phyloP scores from a whole-genome alignment of 1,139 yeast genomes.

The Sporopachydermia cereana region DNA sequence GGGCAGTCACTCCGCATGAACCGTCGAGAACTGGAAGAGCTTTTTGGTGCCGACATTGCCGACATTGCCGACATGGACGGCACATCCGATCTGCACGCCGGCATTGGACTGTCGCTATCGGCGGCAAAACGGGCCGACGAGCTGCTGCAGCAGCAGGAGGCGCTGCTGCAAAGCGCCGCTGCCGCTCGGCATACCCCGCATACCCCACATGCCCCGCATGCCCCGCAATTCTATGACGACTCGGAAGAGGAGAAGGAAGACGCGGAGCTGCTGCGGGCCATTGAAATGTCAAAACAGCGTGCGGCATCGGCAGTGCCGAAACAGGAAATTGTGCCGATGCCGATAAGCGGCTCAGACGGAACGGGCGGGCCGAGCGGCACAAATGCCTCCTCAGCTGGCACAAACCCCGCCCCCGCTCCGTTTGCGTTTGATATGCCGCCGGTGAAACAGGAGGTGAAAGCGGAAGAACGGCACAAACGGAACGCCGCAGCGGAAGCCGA shows the following conservation, averaged over 20 bases:
- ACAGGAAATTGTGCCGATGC: background rate
- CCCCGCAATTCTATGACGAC: background rate
- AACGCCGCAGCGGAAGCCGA: background rate
- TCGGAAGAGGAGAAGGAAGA: conserved; percentile 25
- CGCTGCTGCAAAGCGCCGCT: no score
- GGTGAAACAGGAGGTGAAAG: background rate
- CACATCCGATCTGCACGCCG: conserved; percentile 9
- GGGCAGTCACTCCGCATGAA: background rate
- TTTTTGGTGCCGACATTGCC: conserved; percentile 1
- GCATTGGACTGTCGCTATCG: conserved; percentile 7
- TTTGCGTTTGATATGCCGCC: background rate
- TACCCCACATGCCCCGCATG: no score
- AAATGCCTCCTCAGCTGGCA: background rate
- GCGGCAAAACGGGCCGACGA: conserved; percentile 7
- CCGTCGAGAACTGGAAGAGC: background rate
- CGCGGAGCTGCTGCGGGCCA: conserved; percentile 35
- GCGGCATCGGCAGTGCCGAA: background rate
- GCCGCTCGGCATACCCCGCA: no score
- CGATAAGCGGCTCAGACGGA: no score
- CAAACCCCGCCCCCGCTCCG: background rate
- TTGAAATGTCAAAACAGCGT: conserved; percentile 28
- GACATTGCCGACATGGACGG: background rate
- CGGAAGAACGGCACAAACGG: background rate
- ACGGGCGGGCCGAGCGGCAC: background rate
- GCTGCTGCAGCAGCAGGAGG: background rate